Evolutionary conservation across 1,284 basidiomycete genomes (phyloP), one percentile per base, ranked within the genome.

Genomic region (Coriolopsis trogii): DNA sequence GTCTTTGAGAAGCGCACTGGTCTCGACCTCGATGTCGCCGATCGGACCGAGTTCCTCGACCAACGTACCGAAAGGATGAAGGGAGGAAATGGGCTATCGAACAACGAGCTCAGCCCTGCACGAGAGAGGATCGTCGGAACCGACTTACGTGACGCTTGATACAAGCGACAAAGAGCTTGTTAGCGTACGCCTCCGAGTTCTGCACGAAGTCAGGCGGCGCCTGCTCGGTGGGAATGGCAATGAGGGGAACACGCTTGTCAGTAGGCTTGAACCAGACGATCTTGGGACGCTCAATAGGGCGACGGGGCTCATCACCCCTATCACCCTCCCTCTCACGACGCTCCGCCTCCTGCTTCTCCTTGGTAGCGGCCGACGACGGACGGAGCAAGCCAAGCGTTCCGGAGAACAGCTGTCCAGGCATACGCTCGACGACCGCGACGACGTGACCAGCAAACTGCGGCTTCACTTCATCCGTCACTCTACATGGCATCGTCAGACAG

Each of bases 251-350:
- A 58, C 97, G 91, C 76, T 99, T 99, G 79, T 98, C 95, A 30
- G 96, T 98, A 2, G 97, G 97, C 73, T 98, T 96, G 82, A 99
- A 98, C 97, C 97, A 99, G 46, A 99, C 95, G 63, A 99, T 99
- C 81, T 98, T 99, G 60, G 96, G 97, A 37, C 95, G 88, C 70
- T 94, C 91, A 41, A 90, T 84, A 6, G 87, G 82, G 34, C 88
- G 83, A 58, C 87, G 81, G 34, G 89, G 87, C 63, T 92, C 87
- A 53, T 89, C 89, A 28, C 85, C 91, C 52, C 86, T 84, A 67
- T 95, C 93, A 45, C 95, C 95, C 68, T 98, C 96, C 43, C 97
- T 89, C 71, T 98, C 94, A 49, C 94, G 87, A 39, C 96, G 85
- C 72, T 99, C 97, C 36, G 96, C 94, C 64, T 99, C 96, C 71